Percentiles rank a stretch among this genome's conserved stretches.
These are phyloP conservation scores for Dictyostelium purpureum DNA, from an alignment of 78 protist species.

Conservation along the genomic window DNA sequence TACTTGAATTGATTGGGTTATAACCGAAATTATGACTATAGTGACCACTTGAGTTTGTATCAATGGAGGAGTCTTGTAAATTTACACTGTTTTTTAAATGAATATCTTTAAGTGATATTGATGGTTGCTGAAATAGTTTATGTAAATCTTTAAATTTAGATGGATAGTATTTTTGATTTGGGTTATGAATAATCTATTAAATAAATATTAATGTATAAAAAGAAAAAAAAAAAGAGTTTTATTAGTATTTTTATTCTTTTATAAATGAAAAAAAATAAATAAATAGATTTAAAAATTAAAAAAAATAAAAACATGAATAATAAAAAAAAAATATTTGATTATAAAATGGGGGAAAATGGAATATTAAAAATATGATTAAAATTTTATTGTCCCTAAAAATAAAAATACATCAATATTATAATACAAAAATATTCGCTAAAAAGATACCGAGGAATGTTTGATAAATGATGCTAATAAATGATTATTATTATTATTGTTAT, in stretches of 20 bases:
- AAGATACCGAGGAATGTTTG: no score
- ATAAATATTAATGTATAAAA: no score
- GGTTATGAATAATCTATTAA: constrained; percentile 3
- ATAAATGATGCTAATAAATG: no score
- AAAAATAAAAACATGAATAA: background rate
- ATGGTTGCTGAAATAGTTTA: constrained; percentile 12
- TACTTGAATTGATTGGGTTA: background rate
- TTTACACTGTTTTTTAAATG: background rate
- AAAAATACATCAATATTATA: no score
- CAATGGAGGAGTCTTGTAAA: background rate
- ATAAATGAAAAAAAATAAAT: background rate
- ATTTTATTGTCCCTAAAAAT: no score
- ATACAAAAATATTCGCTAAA: no score
- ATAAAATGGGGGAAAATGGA: no score
- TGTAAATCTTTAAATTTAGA: background rate
- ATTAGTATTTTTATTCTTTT: no score
- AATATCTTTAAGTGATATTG: constrained; percentile 17
- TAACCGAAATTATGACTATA: background rate
- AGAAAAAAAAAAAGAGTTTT: no score
- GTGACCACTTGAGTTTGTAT: background rate
- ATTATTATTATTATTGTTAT: no score
- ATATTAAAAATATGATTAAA: no score
- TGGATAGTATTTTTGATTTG: background rate
- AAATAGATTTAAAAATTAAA: background rate
- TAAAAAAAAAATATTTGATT: no score